These are phyloP conservation scores for Tetradesmus obliquus DNA, from an alignment of 139 green algal species.

Conservation along the genomic window DNA sequence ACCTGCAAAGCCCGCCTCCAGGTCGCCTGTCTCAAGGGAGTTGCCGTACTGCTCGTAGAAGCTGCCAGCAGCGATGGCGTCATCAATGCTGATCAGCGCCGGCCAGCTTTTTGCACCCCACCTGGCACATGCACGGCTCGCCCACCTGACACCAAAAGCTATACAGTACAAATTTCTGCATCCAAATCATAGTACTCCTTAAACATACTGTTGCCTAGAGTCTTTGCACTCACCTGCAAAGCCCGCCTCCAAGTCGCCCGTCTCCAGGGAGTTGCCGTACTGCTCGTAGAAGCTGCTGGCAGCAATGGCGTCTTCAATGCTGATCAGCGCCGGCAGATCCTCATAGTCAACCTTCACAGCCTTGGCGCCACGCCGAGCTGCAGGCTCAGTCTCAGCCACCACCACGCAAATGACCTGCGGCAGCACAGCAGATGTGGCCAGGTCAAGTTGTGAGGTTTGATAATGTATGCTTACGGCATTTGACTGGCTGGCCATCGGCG, in stretches of 20 bases:
- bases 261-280: conserved; percentile 63
- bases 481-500: too few relatives aligned
- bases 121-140: too few relatives aligned
- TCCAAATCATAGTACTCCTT: too few relatives aligned
- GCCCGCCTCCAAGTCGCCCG: conserved; percentile 79
- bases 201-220: too few relatives aligned
- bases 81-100: too few relatives aligned
- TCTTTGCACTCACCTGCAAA: conserved; percentile 68
- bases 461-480: too few relatives aligned
- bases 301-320: conserved; percentile 87
- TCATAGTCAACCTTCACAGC: conserved; percentile 91
- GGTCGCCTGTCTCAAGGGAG: conserved; percentile 75
- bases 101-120: too few relatives aligned
- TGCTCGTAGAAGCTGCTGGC: conserved; percentile 68
- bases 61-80: conserved; percentile 78
- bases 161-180: too few relatives aligned
- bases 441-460: too few relatives aligned
- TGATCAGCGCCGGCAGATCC: conserved; percentile 88
- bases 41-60: conserved; percentile 68
- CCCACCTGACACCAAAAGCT: too few relatives aligned
- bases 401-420: conserved; percentile 86
- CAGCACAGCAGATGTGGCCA: too few relatives aligned
- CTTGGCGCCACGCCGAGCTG: conserved; percentile 73
- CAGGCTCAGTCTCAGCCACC: conserved; percentile 82
- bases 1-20: conserved; percentile 79